Percentiles rank a stretch among this genome's conserved stretches.
These are phyloP conservation scores for Prosopis cineraria DNA, from an alignment of 306 rosid species.

Conservation along the genomic window DNA sequence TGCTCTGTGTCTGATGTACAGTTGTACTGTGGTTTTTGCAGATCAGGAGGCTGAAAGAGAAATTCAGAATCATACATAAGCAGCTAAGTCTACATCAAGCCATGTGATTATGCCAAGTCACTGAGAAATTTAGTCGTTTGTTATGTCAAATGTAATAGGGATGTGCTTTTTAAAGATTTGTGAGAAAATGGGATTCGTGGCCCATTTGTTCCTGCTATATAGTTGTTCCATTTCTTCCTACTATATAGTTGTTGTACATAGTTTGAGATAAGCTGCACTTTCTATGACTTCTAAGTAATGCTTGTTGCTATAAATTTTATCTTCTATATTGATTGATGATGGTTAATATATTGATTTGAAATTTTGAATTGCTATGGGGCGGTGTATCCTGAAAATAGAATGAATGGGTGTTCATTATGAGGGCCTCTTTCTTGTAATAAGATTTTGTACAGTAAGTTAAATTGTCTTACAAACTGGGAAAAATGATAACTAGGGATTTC, in stretches of 20 bases:
- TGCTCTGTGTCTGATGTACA: constrained; percentile 12
- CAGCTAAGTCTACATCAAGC: constrained; percentile 59
- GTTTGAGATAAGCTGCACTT: too few relatives aligned
- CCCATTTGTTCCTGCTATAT: background rate
- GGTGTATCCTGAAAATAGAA: constrained; percentile 4
- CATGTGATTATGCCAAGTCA: constrained; percentile 32
- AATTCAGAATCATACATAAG: constrained; percentile 77
- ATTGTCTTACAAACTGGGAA: too few relatives aligned
- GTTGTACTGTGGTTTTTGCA: constrained; percentile 43
- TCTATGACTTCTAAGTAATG: too few relatives aligned
- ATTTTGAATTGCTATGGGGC: background rate
- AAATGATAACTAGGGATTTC: too few relatives aligned
- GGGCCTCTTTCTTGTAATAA: too few relatives aligned
- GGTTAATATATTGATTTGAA: too few relatives aligned
- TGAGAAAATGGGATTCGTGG: background rate
- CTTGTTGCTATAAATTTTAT: background rate
- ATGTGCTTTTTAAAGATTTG: constrained; percentile 15
- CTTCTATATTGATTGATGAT: too few relatives aligned
- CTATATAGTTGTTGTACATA: too few relatives aligned
- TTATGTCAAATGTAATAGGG: background rate
- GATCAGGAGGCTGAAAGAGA: constrained; percentile 93
- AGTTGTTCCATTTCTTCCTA: too few relatives aligned
- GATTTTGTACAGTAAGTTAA: too few relatives aligned
- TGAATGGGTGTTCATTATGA: constrained; percentile 20
- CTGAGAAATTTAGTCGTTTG: constrained; percentile 15